These are phyloP conservation scores for Alectoria sarmentosa DNA, from an alignment of 495 filamentous ascomycete genomes.

Conservation along the genomic window DNA sequence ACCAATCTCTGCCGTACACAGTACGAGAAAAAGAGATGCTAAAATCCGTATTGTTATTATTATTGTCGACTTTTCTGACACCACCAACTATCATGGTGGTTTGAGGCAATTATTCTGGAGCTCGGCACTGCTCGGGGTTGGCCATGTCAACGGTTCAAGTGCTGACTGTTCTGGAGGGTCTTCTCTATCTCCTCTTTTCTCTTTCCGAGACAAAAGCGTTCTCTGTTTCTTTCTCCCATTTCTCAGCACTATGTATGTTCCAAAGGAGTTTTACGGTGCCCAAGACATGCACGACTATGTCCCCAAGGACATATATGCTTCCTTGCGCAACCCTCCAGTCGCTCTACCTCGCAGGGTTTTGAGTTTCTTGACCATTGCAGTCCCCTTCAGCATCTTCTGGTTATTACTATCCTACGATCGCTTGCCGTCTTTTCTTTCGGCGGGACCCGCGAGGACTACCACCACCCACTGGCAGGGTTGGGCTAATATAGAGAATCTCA, in stretches of 20 bases:
- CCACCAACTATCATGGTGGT: too few species aligned
- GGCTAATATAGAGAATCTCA: slow-evolving; percentile 11
- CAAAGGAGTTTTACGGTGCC: background rate
- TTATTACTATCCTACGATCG: background rate
- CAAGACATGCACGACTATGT: background rate
- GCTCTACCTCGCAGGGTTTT: background rate
- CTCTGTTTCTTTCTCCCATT: background rate
- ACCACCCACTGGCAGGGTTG: slow-evolving; percentile 13
- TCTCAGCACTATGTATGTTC: background rate
- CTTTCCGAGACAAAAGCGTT: background rate
- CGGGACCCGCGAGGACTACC: background rate
- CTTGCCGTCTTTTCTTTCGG: background rate
- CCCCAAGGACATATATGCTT: background rate
- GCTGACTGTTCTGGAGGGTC: background rate
- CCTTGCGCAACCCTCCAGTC: background rate
- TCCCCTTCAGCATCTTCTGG: slow-evolving; percentile 2
- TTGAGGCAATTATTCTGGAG: too few species aligned
- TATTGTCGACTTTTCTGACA: too few species aligned
- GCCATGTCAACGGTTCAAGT: too few species aligned
- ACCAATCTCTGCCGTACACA: too few species aligned
- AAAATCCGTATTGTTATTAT: too few species aligned
- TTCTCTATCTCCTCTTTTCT: background rate
- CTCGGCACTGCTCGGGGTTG: too few species aligned
- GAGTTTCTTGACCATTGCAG: background rate
- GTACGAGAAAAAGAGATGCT: too few species aligned